Percentiles rank a stretch among this genome's conserved stretches.
Evolutionary conservation across 176 grass and related monocot genomes (phyloP).

Genomic region (Thalia dealbata): DNA sequence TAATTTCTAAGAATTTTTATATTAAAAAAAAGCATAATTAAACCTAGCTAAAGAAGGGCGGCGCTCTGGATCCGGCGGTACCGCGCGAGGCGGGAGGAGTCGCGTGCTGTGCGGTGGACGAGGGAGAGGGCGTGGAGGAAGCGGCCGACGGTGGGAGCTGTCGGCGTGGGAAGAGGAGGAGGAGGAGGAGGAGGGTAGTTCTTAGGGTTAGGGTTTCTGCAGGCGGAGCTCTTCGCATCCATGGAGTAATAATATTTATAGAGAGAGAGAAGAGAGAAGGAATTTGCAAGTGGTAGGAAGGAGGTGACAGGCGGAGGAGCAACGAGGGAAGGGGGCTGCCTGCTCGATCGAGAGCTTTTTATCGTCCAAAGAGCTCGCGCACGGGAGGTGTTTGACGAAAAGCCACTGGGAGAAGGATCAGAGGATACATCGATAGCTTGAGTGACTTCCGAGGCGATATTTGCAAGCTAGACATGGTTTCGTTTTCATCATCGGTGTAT

Average conservation of each 20-base stretch:
- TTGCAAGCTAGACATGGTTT: too few species aligned
- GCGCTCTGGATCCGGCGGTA: constrained; percentile 1
- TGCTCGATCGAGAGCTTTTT: neutral
- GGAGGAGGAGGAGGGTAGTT: too few species aligned
- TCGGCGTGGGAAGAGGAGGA: neutral
- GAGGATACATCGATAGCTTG: too few species aligned
- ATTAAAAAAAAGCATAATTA: too few species aligned
- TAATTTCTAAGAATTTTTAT: too few species aligned
- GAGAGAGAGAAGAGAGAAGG: neutral
- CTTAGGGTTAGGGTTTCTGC: neutral
- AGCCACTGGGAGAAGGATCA: neutral
- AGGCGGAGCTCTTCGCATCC: neutral
- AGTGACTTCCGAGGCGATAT: too few species aligned
- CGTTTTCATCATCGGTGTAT: too few species aligned
- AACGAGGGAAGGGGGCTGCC: too few species aligned
- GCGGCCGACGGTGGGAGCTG: neutral
- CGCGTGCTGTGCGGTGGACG: neutral
- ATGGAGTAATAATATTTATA: neutral
- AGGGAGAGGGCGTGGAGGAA: constrained; percentile 6
- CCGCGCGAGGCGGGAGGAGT: neutral
- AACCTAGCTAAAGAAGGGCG: too few species aligned
- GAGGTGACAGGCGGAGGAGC: neutral
- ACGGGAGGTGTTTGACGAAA: neutral
- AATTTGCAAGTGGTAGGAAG: too few species aligned
- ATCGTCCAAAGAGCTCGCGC: too few species aligned